Base-by-base conservation (phyloP, 176 grass and related monocot genomes). In the Poa annua region DNA sequence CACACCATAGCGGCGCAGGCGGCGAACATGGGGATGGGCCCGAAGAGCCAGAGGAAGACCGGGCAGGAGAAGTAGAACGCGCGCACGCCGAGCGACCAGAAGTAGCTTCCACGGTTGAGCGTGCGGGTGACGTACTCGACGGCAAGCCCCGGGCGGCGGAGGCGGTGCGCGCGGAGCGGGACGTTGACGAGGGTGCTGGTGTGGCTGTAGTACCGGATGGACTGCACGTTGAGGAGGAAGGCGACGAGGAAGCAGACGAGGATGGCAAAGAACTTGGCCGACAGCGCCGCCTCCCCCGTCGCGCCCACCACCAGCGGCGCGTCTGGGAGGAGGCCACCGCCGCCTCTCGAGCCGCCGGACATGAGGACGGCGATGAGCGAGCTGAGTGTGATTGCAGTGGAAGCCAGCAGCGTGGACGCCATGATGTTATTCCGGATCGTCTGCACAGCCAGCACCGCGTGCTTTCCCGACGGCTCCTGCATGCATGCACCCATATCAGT, bases 341-440 rank as follows among this genome's bases (percentile, higher is more conserved):
- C 3, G 24, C 38, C 4, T 26, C 3, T 1, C 15, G 3, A 53
- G 79, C 32, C 53, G 80, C 83, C 78, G 17, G 88, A 87, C 90
- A 97, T 94, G 84, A 97, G 77, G 9, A 78, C 79, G 22, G 88
- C 86, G 49, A 97, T 90, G 70, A 97, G 68, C 8, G 95, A 92
- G 86, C 92, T 89, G 39, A 97, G 92, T 15, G 83, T 88, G 71
- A 94, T 94, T 19, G 95, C 92, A 3, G 88, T 91, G 21, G 95
- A 92, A 0, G 92, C 95, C 3, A 97, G 80, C 32, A 97, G 78
- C 44, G 95, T 92, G 60, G 90, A 97, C 14, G 95, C 95, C 95
- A 97, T 97, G 81, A 97, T 97, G 84, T 74, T 94, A 86, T 97
- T 97, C 16, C 95, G 86, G 73, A 97, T 80, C 57, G 95, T 97